Percentiles rank a stretch among this genome's conserved stretches.
Conservation (phyloP, 441 rosid species). For the Biscutella laevigata region DNA sequence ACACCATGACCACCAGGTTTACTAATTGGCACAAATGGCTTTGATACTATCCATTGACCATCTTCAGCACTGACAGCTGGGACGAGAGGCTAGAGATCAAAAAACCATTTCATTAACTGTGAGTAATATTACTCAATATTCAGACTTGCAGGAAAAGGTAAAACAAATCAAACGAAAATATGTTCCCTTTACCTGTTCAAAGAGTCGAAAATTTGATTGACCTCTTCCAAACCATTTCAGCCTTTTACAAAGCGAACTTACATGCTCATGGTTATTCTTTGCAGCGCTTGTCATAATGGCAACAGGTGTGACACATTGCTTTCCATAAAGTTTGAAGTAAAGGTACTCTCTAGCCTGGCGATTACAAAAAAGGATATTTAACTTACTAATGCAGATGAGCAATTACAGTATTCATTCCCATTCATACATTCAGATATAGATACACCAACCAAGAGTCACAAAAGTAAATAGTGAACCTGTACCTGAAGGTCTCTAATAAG, state of each 20-base stretch:
- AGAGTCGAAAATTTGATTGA: slow-evolving; percentile 68
- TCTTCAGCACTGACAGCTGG: slow-evolving; percentile 73
- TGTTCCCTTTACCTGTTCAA: slow-evolving; percentile 65
- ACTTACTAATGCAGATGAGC: slow-evolving; percentile 7
- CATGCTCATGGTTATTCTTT: slow-evolving; percentile 73
- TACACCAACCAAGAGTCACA: slow-evolving; percentile 7
- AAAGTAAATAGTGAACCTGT: slow-evolving; percentile 16
- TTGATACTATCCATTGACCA: slow-evolving; percentile 72
- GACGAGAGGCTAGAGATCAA: slow-evolving; percentile 73
- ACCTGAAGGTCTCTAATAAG: slow-evolving; percentile 95
- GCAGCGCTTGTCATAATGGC: slow-evolving; percentile 97
- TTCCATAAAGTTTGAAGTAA: slow-evolving; percentile 75
- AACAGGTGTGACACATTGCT: slow-evolving; percentile 80
- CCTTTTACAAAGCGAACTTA: slow-evolving; percentile 65
- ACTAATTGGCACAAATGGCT: slow-evolving; percentile 71
- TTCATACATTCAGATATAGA: not conserved
- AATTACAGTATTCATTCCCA: not conserved
- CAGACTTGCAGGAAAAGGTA: not conserved
- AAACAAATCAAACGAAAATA: not conserved
- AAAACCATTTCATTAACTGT: slow-evolving; percentile 13
- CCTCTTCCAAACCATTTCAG: slow-evolving; percentile 91
- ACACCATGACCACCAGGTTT: slow-evolving; percentile 98
- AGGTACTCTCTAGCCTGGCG: slow-evolving; percentile 81
- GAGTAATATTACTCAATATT: not conserved
- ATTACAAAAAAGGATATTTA: slow-evolving; percentile 1